Base-by-base conservation (phyloP, 78 protist genomes). In the Dictyostelium intermedium region DNA sequence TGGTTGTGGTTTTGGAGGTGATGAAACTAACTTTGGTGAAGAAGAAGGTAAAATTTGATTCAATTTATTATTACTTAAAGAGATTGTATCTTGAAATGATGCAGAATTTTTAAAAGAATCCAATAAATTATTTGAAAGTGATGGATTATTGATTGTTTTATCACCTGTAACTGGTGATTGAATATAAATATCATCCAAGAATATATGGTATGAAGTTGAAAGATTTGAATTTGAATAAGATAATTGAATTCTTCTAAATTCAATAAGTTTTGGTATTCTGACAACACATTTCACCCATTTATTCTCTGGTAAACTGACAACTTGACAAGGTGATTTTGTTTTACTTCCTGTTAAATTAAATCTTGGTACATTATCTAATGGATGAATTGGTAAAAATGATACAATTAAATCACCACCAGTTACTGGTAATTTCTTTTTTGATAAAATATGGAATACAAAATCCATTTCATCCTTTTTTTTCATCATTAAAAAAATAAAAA, bases 201-300 rank as follows among this genome's bases (percentile, higher is more conserved):
- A 82, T 1, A 82, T 18, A 60, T 56, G 32, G 20, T 56, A 30
- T 0, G n/a, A 7, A 20, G 37, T 56, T 14, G 32, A 20, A 56
- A 56, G 18, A 82, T 50, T 30, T 56, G 35, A 37, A 60, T 82
- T 82, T 11, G 70, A 56, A 34, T 34, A 56, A 8, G 32, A 34
- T n/a, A 82, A 56, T 34, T 35, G 20, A 35, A 82, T 56, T 34
- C 16, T 43, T 50, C 63, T 82, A 7, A 82, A 18, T 82, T 25
- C 32, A 2, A 60, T 82, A 9, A 5, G 18, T 56, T 56, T 27
- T 18, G 86, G 86, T 18, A 82, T 16, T 50, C 35, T 30, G 20
- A 82, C 32, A 2, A 16, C 27, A 82, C 86, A 82, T 35, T 50
- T 56, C 5, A 82, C 25, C 86, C 86, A 82, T 82, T 82, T 82